These are phyloP conservation scores for Neophaeococcomyces mojaviensis DNA, from an alignment of 2,329 filamentous ascomycete species.

Conservation along the genomic window DNA sequence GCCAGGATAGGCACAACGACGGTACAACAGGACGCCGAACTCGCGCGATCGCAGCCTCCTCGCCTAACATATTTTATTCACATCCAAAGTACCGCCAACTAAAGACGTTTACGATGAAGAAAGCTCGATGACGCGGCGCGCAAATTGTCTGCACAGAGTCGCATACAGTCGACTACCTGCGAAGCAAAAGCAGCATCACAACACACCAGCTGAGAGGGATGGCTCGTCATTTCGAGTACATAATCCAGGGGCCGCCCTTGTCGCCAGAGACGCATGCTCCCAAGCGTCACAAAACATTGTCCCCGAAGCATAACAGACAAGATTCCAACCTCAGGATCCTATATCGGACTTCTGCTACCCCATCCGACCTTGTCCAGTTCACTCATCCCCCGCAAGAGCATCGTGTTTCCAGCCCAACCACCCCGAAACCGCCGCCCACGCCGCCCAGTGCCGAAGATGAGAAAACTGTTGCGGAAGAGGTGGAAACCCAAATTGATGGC, in stretches of 20 bases:
- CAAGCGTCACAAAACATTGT: conserved; percentile 2
- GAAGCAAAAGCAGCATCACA: too few relatives aligned
- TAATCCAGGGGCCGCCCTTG: conserved; percentile 3
- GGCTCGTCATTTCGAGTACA: conserved; percentile 5
- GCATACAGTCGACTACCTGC: too few relatives aligned
- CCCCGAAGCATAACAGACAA: background rate
- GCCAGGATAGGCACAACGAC: too few relatives aligned
- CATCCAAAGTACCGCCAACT: too few relatives aligned
- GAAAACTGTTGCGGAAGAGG: conserved; percentile 5
- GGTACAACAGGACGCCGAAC: too few relatives aligned
- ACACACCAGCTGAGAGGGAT: background rate
- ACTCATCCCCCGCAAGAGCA: conserved; percentile 3
- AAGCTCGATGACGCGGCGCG: too few relatives aligned
- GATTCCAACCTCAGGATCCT: conserved; percentile 16
- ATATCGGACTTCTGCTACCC: conserved; percentile 18
- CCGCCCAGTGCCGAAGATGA: conserved; percentile 17
- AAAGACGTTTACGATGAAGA: too few relatives aligned
- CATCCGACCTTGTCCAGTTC: conserved; percentile 1
- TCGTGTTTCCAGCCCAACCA: conserved; percentile 13
- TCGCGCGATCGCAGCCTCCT: too few relatives aligned
- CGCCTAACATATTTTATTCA: too few relatives aligned
- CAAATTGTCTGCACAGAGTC: too few relatives aligned
- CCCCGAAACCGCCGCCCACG: conserved; percentile 20
- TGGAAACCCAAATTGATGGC: background rate
- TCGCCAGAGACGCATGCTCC: background rate